Evolutionary conservation across 2,329 filamentous ascomycete species (phyloP).

Genomic region (Microcyclosporella mali): DNA sequence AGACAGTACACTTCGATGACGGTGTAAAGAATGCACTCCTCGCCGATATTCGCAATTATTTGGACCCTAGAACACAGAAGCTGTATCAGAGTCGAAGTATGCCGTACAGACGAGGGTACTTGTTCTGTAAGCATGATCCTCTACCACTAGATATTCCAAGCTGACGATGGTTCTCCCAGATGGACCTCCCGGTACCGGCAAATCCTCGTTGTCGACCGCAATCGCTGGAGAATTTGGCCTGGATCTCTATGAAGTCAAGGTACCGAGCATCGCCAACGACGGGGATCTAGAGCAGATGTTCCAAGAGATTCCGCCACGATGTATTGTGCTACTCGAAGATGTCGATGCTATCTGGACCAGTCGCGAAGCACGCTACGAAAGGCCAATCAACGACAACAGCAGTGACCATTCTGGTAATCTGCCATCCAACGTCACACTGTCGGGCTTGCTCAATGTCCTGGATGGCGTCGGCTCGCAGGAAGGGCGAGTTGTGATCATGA

Average conservation of each 20-base stretch:
- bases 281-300: slow-evolving; percentile 47
- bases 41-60: slow-evolving; percentile 66
- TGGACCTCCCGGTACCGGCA: slow-evolving; percentile 48
- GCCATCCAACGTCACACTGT: slow-evolving; percentile 40
- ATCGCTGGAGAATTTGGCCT: slow-evolving; percentile 40
- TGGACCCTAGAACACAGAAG: slow-evolving; percentile 60
- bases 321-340: slow-evolving; percentile 39
- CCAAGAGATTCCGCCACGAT: slow-evolving; percentile 34
- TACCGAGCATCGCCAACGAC: slow-evolving; percentile 49
- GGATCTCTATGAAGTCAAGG: slow-evolving; percentile 23
- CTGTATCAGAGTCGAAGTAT: slow-evolving; percentile 81
- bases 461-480: slow-evolving; percentile 73
- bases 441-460: slow-evolving; percentile 71
- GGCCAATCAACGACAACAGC: slow-evolving; percentile 24
- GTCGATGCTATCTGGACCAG: slow-evolving; percentile 35
- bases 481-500: slow-evolving; percentile 72
- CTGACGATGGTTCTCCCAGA: slow-evolving; percentile 58
- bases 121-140: slow-evolving; percentile 48
- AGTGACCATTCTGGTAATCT: slow-evolving; percentile 4
- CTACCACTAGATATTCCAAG: too few relatives aligned
- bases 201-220: slow-evolving; percentile 27
- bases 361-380: slow-evolving; percentile 9
- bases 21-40: slow-evolving; percentile 59
- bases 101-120: slow-evolving; percentile 73
- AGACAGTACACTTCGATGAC: slow-evolving; percentile 64